A percentile compares a stretch with the other conserved stretches of the same genome.
Conservation (phyloP, 371 early-diverging fungal species). For the Phascolomyces articulosus region DNA sequence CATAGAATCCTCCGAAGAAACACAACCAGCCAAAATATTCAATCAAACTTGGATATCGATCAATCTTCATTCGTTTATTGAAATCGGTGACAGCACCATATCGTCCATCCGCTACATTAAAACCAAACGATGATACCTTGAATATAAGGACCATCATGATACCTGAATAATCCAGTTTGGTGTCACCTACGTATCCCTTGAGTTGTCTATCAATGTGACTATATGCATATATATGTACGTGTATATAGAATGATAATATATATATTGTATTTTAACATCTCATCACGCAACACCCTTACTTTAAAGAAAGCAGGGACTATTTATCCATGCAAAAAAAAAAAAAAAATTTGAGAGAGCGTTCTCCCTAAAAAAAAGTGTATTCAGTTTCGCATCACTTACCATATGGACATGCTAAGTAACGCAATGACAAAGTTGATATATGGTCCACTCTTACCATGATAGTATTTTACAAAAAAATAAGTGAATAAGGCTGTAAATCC, state of each 20-base stretch:
- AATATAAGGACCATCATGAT: conserved; percentile 92
- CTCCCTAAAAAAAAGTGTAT: too few species aligned
- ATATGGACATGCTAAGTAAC: conserved; percentile 79
- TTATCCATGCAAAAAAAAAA: too few species aligned
- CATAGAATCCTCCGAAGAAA: conserved; percentile 85
- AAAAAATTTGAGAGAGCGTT: too few species aligned
- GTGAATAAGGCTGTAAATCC: conserved; percentile 54
- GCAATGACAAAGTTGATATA: conserved; percentile 69
- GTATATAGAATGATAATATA: neutral
- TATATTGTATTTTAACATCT: too few species aligned
- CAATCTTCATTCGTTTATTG: conserved; percentile 65
- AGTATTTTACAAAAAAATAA: conserved; percentile 55
- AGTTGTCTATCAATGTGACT: conserved; percentile 69
- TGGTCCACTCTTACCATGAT: conserved; percentile 58
- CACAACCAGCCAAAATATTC: conserved; percentile 88
- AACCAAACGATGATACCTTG: conserved; percentile 88
- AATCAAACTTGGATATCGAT: conserved; percentile 66
- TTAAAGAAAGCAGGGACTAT: too few species aligned
- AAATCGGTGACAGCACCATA: conserved; percentile 35
- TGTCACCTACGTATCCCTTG: conserved; percentile 51
- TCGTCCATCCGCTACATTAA: conserved; percentile 56
- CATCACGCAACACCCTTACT: too few species aligned
- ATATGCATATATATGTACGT: neutral
- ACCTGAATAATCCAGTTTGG: conserved; percentile 81
- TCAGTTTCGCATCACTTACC: too few species aligned